Base-by-base conservation (phyloP, 768 basidiomycete genomes). In the Collybia nuda region DNA sequence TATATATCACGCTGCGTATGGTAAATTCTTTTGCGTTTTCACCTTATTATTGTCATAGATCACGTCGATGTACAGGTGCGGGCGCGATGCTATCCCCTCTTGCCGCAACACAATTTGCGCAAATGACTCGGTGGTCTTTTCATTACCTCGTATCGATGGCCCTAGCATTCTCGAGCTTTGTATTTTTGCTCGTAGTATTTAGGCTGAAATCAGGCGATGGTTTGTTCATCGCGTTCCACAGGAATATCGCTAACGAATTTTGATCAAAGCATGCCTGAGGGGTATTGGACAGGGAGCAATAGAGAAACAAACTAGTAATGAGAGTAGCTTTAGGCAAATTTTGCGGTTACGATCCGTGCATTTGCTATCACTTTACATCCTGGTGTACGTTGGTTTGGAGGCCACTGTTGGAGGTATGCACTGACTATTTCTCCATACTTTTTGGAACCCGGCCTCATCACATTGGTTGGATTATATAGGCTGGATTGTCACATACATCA, bases 61-160 rank as follows among this genome's bases (percentile, higher is more conserved):
- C 26, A 42, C 35, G 24, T 22, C 42, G 3, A 21, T 40, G 19
- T 21, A 24, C 40, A 88, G 86, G 88, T 15, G 67, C 76, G 0
- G 88, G 88, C 1, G 87, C 87, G 1, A 69, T 88, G 11, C 70
- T 71, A 6, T 66, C 91, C 0, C 93, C 93, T 1, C 75, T 95
- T 12, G 81, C 86, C 0, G 78, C 92, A 0, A 95, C 93, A 0
- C 88, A 91, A 51, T 94, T 95, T 56, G 74, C 88, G 0, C 80
- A 81, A 50, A 58, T 80, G 21, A 63, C 55, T 0, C 75, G 70
- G 23, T 93, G 91, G 92, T 87, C 84, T 0, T 85, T 88, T 62
- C 87, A 93, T 62, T 94, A 84, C 59, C 74, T 93, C 8, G 70
- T 70, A 1, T 90, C 89, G 0, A 66, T 93, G 0, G 85, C 81